A percentile compares a stretch with the other conserved stretches of the same genome.
Evolutionary conservation across 768 basidiomycete genomes (phyloP).

Genomic region (Boletus barrowsii): DNA sequence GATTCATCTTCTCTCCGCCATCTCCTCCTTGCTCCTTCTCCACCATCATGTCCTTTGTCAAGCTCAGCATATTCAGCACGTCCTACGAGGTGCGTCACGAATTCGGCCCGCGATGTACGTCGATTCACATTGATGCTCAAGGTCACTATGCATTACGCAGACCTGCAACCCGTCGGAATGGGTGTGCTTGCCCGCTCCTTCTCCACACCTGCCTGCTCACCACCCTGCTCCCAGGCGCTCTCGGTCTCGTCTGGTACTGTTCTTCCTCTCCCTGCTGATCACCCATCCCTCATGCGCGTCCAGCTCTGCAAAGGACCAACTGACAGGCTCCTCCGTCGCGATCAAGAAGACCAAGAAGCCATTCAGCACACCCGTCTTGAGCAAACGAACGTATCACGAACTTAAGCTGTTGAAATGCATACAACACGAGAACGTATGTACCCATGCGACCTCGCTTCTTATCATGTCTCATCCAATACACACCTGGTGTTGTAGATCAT

Average conservation of each 20-base stretch:
- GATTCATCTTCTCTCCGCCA: conserved; percentile 18
- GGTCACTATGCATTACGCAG: conserved; percentile 98
- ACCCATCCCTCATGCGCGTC: conserved; percentile 11
- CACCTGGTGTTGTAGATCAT: conserved; percentile 66
- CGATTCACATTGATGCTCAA: conserved; percentile 34
- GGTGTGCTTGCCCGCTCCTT: conserved; percentile 49
- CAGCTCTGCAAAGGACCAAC: conserved; percentile 93
- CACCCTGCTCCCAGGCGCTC: conserved; percentile 56
- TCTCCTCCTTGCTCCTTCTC: conserved; percentile 10
- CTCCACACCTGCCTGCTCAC: conserved; percentile 14
- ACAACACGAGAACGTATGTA: conserved; percentile 91
- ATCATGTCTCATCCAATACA: conserved; percentile 5
- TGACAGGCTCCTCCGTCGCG: conserved; percentile 90
- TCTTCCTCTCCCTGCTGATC: neutral
- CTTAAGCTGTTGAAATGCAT: conserved; percentile 98
- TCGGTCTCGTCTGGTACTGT: conserved; percentile 92
- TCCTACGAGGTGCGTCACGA: conserved; percentile 76
- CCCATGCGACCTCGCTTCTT: neutral
- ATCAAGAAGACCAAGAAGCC: conserved; percentile 99
- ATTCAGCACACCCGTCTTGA: conserved; percentile 96
- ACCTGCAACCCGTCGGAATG: conserved; percentile 99
- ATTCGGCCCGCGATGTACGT: conserved; percentile 13
- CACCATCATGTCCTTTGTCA: conserved; percentile 82
- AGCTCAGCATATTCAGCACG: conserved; percentile 97
- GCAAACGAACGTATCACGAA: conserved; percentile 96